Percentiles rank a stretch among this genome's conserved stretches.
These are phyloP conservation scores for Fusarium brevicatenulatum DNA, from an alignment of 2,329 filamentous ascomycete species.

Conservation along the genomic window DNA sequence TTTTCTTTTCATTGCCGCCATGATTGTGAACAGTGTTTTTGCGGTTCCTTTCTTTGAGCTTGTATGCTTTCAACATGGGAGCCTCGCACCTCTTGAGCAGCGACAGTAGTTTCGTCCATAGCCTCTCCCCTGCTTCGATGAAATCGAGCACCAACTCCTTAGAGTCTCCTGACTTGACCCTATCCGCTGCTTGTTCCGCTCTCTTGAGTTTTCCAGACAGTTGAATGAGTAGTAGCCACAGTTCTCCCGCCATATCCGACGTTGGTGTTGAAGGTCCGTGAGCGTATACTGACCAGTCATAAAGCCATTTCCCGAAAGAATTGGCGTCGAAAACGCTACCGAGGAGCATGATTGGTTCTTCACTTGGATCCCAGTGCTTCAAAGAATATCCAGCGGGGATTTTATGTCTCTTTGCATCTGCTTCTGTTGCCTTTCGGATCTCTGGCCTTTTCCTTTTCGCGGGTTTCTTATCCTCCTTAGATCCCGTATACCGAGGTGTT, in stretches of 20 bases:
- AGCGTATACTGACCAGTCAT: neutral
- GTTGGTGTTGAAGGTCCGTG: accelerated
- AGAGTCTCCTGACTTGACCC: accelerated
- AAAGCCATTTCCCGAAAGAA: neutral
- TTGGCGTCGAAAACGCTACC: neutral
- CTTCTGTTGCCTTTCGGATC: neutral
- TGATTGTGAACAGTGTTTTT: accelerated
- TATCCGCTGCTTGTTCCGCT: accelerated
- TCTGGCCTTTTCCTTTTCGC: accelerated
- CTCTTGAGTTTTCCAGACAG: neutral
- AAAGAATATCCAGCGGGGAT: neutral
- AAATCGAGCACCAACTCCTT: accelerated
- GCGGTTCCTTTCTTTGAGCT: accelerated
- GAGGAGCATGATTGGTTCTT: neutral
- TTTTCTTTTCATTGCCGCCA: accelerated
- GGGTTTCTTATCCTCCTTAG: accelerated
- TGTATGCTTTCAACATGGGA: neutral
- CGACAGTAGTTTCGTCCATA: accelerated
- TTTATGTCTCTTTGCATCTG: accelerated
- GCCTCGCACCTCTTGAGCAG: neutral
- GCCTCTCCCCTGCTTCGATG: accelerated
- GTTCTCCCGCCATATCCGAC: neutral
- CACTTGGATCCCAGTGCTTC: neutral
- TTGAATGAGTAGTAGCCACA: accelerated
- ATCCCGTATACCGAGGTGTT: accelerated